Percentiles rank a stretch among this genome's conserved stretches.
Evolutionary conservation across 2,329 filamentous ascomycete species (phyloP).

Genomic region (Gnomoniopsis sp.): DNA sequence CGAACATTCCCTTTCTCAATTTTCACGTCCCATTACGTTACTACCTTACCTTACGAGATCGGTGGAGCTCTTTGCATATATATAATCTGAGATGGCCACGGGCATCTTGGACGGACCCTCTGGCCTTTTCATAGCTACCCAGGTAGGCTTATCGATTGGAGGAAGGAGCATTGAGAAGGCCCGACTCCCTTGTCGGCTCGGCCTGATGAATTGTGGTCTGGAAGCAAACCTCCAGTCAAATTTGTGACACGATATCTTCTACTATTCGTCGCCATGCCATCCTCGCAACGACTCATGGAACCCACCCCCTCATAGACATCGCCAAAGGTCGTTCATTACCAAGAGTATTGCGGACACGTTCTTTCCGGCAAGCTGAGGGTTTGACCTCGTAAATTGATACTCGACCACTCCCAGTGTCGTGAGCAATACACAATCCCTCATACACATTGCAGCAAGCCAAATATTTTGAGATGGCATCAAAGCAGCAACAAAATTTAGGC

Average conservation of each 20-base stretch:
- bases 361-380: too few species aligned
- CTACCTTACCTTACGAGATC: not conserved
- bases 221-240: not conserved
- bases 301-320: too few species aligned
- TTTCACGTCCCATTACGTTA: not conserved
- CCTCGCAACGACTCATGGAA: too few species aligned
- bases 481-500: slow-evolving; percentile 10
- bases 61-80: not conserved
- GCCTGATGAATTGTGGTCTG: not conserved
- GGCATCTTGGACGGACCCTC: not conserved
- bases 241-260: too few species aligned
- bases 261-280: too few species aligned
- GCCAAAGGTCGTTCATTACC: too few species aligned
- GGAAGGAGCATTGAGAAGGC: not conserved
- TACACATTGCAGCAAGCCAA: not conserved
- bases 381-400: not conserved
- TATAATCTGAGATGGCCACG: not conserved
- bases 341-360: too few species aligned
- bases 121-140: not conserved
- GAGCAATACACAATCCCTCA: not conserved
- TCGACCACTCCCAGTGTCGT: not conserved
- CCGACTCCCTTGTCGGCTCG: too few species aligned
- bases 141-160: slow-evolving; percentile 9
- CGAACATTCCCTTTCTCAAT: not conserved
- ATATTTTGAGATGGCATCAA: slow-evolving; percentile 13